Base-by-base conservation (phyloP, 306 rosid species). In the Trifolium dubium region DNA sequence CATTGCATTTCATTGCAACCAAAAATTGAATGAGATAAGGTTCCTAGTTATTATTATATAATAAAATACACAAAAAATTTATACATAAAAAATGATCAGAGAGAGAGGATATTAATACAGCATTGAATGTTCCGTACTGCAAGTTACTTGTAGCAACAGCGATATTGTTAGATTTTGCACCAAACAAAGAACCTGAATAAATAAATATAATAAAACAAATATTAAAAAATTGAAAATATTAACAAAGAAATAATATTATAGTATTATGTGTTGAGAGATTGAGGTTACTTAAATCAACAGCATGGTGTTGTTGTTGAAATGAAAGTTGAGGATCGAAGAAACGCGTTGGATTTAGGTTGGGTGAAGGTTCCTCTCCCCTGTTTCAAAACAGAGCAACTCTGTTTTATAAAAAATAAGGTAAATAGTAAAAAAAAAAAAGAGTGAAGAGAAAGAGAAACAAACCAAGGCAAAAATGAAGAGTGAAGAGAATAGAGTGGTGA, bases 271-370 rank as follows among this genome's bases (percentile, higher is more conserved):
- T 35, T 40, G 54, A 67, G 78, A 71, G 55, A 74, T 23, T 23
- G 23, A 72, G 82, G 85, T 88, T 90, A 89, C 86, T 88, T 91
- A 91, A 89, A 91, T 85, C 92, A 86, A 89, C 82, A 80, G 91
- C 88, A 83, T 86, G 85, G 35, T 88, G 85, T 43, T 71, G 89
- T 54, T 69, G 89, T 63, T 81, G 89, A 69, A 92, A 88, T 71
- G 92, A 87, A 39, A 81, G 88, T 7, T 87, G 90, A 87, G 89
- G 89, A 78, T 87, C 93, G 31, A 77, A 59, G 82, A 87, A 89
- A 72, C 85, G 92, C 46, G 89, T 73, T n/a, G 77, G 85, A 67
- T 82, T 81, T 71, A 73, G 55, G 68, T 37, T 76, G 12, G 68
- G 35, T 70, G 8, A 37, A 17, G 69, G 31, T 14, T 85, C 93